phyloP scores from a whole-genome alignment of 108 stramenopile species.

The Nitzschia putrida region DNA sequence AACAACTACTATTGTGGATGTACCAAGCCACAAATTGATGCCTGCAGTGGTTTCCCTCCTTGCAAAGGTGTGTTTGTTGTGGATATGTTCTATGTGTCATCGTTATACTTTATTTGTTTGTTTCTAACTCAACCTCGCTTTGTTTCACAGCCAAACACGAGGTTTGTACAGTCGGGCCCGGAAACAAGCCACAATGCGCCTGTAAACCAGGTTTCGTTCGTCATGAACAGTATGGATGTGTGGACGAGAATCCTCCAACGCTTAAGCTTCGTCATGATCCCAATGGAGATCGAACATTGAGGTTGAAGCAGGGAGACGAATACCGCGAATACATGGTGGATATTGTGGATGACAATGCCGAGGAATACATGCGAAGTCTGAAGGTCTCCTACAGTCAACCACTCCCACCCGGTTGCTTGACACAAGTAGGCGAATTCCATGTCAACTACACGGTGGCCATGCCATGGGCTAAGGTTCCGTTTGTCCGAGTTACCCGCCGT shows the following conservation, averaged over 20 bases:
- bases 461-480: constrained; percentile 81
- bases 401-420: constrained; percentile 78
- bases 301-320: constrained; percentile 79
- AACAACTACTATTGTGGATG: constrained; percentile 80
- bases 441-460: constrained; percentile 93
- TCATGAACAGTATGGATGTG: constrained; percentile 75
- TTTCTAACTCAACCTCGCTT: background rate
- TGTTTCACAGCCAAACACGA: constrained; percentile 59
- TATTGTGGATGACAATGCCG: constrained; percentile 86
- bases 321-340: constrained; percentile 88
- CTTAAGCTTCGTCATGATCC: constrained; percentile 63
- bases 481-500: constrained; percentile 61
- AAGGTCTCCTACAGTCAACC: constrained; percentile 85
- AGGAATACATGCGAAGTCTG: constrained; percentile 79
- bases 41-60: constrained; percentile 80
- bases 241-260: constrained; percentile 81
- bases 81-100: background rate
- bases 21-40: constrained; percentile 73
- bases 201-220: constrained; percentile 80
- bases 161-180: constrained; percentile 56
- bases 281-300: constrained; percentile 44
- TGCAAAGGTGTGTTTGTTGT: constrained; percentile 56
- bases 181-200: constrained; percentile 63
- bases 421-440: constrained; percentile 81
- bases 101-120: background rate